These are phyloP conservation scores for Coemansia aciculifera DNA, from an alignment of 192 early-diverging fungal genomes.

Conservation along the genomic window DNA sequence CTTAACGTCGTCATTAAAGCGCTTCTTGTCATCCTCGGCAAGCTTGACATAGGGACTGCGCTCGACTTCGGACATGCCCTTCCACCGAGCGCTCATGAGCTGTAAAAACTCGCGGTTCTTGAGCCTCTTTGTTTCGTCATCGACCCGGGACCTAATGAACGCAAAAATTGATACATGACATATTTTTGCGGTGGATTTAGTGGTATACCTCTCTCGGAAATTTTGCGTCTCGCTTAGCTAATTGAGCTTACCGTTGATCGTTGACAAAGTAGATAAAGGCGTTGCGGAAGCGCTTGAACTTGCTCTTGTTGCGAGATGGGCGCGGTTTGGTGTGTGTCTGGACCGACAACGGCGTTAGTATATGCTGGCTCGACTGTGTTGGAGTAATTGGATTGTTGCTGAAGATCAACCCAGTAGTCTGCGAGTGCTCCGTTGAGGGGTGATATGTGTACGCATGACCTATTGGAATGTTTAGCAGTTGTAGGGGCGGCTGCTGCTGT, in stretches of 20 bases:
- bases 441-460: constrained; percentile 31
- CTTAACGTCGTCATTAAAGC: constrained; percentile 50
- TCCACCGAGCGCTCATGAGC: constrained; percentile 57
- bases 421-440: constrained; percentile 12
- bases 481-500: neutral
- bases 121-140: constrained; percentile 43
- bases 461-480: constrained; percentile 7
- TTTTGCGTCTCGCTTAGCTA: neutral
- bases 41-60: constrained; percentile 43
- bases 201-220: neutral
- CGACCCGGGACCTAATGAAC: constrained; percentile 35
- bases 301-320: constrained; percentile 51
- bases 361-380: constrained; percentile 4
- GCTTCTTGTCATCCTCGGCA: constrained; percentile 51
- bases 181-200: constrained; percentile 1
- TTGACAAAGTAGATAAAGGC: constrained; percentile 59
- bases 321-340: constrained; percentile 27
- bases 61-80: constrained; percentile 40
- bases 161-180: neutral
- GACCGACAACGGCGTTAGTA: neutral
- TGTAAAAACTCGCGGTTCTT: constrained; percentile 58
- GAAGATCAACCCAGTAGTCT: constrained; percentile 7
- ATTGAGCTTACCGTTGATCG: constrained; percentile 48
- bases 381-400: constrained; percentile 24
- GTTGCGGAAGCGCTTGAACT: constrained; percentile 58